These are phyloP conservation scores for Drosera capensis DNA, from an alignment of 148 eudicot genomes.

Conservation along the genomic window DNA sequence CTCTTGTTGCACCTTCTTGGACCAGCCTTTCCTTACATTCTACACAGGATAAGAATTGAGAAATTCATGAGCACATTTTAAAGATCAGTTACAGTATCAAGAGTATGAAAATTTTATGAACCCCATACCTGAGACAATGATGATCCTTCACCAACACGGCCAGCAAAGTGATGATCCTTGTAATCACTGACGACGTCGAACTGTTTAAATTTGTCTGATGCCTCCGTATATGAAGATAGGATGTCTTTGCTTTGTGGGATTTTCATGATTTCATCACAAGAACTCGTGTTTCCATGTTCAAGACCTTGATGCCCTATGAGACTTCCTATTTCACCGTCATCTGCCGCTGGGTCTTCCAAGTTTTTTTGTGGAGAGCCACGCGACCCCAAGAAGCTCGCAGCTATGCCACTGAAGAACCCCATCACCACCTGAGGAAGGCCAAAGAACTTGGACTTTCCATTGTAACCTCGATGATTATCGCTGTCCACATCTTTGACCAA, in stretches of 20 bases:
- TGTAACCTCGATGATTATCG: slow-evolving; percentile 9
- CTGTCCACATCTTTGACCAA: slow-evolving; percentile 6
- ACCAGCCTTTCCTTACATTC: slow-evolving; percentile 64
- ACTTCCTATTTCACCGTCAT: slow-evolving; percentile 15
- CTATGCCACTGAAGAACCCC: slow-evolving; percentile 30
- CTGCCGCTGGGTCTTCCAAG: slow-evolving; percentile 15
- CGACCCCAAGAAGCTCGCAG: slow-evolving; percentile 33
- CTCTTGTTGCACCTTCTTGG: slow-evolving; percentile 85
- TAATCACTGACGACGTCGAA: slow-evolving; percentile 68
- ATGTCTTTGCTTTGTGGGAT: slow-evolving; percentile 11
- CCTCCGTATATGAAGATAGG: slow-evolving; percentile 9
- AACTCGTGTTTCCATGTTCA: slow-evolving; percentile 16
- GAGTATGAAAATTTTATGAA: too few species aligned
- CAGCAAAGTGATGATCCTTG: slow-evolving; percentile 75
- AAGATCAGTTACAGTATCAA: too few species aligned
- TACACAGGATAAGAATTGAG: too few species aligned
- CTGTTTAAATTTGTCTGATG: slow-evolving; percentile 23
- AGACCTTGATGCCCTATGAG: slow-evolving; percentile 19
- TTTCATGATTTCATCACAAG: slow-evolving; percentile 12
- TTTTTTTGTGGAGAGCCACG: slow-evolving; percentile 16
- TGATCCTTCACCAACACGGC: slow-evolving; percentile 31
- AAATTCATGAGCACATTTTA: too few species aligned
- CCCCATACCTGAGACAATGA: slow-evolving; percentile 46
- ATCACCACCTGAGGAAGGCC: slow-evolving; percentile 27
- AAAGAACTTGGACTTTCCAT: slow-evolving; percentile 3